phyloP scores from a whole-genome alignment of 1,139 yeast species.

The Hansenula anomala region DNA sequence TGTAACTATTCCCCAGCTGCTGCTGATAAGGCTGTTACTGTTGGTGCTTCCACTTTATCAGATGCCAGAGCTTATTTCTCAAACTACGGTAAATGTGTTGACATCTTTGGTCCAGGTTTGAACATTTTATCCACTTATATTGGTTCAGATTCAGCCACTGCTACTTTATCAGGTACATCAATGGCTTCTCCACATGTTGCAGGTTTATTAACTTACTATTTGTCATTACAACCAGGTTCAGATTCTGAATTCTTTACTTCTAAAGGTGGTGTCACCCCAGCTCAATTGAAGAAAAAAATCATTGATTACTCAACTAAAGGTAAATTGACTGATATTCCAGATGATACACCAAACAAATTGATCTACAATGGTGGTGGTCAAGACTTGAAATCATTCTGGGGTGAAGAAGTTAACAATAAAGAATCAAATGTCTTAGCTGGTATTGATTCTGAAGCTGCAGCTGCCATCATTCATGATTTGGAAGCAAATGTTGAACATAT shows the following conservation, averaged over 20 bases:
- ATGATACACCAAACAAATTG: constrained; percentile 81
- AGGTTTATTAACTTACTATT: constrained; percentile 83
- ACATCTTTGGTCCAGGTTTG: constrained; percentile 81
- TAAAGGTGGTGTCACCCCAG: constrained; percentile 68
- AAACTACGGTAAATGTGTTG: constrained; percentile 82
- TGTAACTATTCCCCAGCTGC: constrained; percentile 82
- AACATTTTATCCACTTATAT: constrained; percentile 81
- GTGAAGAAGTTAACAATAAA: constrained; percentile 3
- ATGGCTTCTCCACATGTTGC: constrained; percentile 99
- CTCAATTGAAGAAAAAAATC: constrained; percentile 83
- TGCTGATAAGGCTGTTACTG: constrained; percentile 71
- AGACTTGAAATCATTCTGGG: constrained; percentile 34
- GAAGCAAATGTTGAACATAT: constrained; percentile 8
- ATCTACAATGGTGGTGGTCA: constrained; percentile 94
- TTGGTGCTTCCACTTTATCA: constrained; percentile 75
- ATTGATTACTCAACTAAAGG: constrained; percentile 74
- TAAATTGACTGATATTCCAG: constrained; percentile 66
- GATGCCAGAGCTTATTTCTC: constrained; percentile 78
- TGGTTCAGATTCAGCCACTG: constrained; percentile 79
- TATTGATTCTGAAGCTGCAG: background rate
- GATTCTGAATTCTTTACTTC: constrained; percentile 67
- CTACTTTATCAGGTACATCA: constrained; percentile 94
- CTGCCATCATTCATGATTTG: constrained; percentile 3
- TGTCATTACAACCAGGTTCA: constrained; percentile 85
- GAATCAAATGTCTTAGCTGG: no score